Base-by-base conservation (phyloP, 768 basidiomycete species). In the Kockovaella imperatae region DNA sequence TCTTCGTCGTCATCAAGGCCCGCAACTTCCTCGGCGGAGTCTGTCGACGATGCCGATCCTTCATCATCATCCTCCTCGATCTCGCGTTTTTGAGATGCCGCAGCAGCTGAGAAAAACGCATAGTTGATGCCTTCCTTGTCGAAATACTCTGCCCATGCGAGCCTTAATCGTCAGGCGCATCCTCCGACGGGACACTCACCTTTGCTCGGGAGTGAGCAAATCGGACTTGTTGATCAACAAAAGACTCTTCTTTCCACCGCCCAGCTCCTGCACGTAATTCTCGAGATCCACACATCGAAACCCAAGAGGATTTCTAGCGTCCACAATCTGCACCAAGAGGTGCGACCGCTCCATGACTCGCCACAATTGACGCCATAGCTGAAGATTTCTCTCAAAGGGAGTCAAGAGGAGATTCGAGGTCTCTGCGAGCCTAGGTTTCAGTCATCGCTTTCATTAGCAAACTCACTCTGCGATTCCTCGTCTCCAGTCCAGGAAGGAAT, bases 361-460 rank as follows among this genome's bases (percentile, higher is more conserved):
- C 95, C 95, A 99, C 6, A 99, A 78, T 64, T 99, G 95, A 35
- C 95, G 78, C 95, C 95, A 97, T 18, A 99, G 89, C 75, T 97
- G 91, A 25, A 99, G 74, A 64, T 99, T 99, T 42, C 95, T 84
- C 68, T 99, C 95, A 61, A 97, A 99, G 0, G 95, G 95, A 0
- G 95, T 99, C 4, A 99, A 74, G 14, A 99, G 78, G 24, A 97
- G 79, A 32, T 81, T 79, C 47, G 93, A 84, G 52, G 79, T 76
- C 61, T 95, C 89, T 66, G 93, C 88, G 11, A 96, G 75, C 49
- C 90, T 95, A 49, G n/a, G n/a, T n/a, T n/a, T n/a, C n/a, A n/a
- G n/a, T n/a, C n/a, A n/a, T n/a, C 36, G 32, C 4, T 28, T 13
- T 15, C 15, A 5, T 50, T 35, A 53, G 45, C 5, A 6, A 17